These are phyloP conservation scores for Castanea sativa DNA, from an alignment of 306 rosid species.

Conservation along the genomic window DNA sequence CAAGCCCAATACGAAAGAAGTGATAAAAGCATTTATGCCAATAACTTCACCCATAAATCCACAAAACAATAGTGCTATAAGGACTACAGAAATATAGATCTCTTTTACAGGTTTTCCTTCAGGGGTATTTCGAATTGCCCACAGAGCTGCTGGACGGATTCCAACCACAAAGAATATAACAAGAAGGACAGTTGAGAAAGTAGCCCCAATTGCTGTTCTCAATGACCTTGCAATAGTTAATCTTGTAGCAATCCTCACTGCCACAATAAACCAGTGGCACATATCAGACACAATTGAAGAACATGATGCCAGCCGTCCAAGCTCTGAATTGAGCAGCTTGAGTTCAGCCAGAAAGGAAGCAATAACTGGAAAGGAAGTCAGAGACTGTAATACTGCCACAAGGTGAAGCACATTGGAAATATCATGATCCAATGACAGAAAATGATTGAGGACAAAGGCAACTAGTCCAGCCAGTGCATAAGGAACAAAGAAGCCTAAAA, in stretches of 20 bases:
- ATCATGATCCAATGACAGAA: conserved; percentile 36
- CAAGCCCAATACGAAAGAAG: conserved; percentile 54
- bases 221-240: conserved; percentile 34
- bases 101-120: conserved; percentile 58
- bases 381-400: conserved; percentile 36
- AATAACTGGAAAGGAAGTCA: conserved; percentile 51
- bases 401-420: conserved; percentile 20
- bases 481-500: conserved; percentile 42
- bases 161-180: conserved; percentile 34
- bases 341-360: conserved; percentile 50
- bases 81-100: conserved; percentile 35
- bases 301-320: conserved; percentile 57
- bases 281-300: conserved; percentile 50
- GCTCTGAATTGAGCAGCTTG: conserved; percentile 56
- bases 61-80: conserved; percentile 28
- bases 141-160: conserved; percentile 42
- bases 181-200: conserved; percentile 29
- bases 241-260: conserved; percentile 18
- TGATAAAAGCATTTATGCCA: conserved; percentile 33
- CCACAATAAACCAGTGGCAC: conserved; percentile 17
- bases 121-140: conserved; percentile 45
- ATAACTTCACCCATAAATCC: conserved; percentile 45
- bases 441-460: conserved; percentile 8
- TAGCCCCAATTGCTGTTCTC: conserved; percentile 22
- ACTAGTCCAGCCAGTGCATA: conserved; percentile 23